Evolutionary conservation across 371 early-diverging fungal species (phyloP).

Genomic region (Haplosporangium sp.): DNA sequence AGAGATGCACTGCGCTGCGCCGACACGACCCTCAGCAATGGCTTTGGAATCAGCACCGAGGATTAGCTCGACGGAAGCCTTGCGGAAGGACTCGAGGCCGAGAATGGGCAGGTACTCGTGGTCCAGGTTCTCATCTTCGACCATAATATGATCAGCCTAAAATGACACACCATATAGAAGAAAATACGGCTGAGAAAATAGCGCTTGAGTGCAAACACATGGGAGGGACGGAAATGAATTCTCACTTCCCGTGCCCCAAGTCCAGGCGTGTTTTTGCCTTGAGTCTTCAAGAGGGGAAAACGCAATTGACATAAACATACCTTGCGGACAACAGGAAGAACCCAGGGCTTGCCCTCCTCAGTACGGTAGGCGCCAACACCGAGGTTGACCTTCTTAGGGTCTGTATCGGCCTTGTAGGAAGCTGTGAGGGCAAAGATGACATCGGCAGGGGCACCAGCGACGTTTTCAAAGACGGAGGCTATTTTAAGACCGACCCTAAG

Average conservation of each 20-base stretch:
- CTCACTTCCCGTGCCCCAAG: background rate
- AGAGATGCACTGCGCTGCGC: conserved; percentile 89
- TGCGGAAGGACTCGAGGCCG: conserved; percentile 80
- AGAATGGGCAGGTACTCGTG: conserved; percentile 96
- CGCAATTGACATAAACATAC: too few species aligned
- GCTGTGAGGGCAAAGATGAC: conserved; percentile 90
- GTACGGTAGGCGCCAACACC: conserved; percentile 97
- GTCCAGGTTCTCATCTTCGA: conserved; percentile 76
- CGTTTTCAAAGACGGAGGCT: conserved; percentile 70
- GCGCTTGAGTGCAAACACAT: background rate
- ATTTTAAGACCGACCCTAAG: background rate
- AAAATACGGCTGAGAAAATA: background rate
- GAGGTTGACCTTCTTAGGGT: conserved; percentile 87
- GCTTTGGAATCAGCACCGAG: conserved; percentile 85
- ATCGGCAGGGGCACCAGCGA: conserved; percentile 87
- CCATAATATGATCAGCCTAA: conserved; percentile 84
- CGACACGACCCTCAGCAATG: conserved; percentile 75
- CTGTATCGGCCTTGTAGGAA: conserved; percentile 83
- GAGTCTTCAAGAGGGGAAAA: too few species aligned
- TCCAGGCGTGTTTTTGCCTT: background rate
- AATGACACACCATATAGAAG: background rate
- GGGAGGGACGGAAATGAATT: background rate
- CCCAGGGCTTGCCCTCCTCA: conserved; percentile 92
- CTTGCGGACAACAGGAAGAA: conserved; percentile 94
- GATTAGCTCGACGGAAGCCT: conserved; percentile 83